A percentile compares a stretch with the other conserved stretches of the same genome.
Evolutionary conservation across 208 protist genomes (phyloP).

Genomic region (Crithidia acanthocephali): DNA sequence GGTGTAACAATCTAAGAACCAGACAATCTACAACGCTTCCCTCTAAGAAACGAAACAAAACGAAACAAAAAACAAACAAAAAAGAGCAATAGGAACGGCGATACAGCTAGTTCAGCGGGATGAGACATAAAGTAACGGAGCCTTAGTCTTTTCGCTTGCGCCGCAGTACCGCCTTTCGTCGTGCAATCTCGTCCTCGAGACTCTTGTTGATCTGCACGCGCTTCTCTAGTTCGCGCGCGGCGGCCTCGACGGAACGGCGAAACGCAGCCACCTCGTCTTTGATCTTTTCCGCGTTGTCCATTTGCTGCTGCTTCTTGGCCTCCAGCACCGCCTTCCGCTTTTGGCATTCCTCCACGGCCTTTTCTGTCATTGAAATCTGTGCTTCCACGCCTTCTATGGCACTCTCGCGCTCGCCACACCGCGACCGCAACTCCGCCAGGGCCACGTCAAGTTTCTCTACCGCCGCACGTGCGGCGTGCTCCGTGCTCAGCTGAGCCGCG

Average conservation of each 20-base stretch:
- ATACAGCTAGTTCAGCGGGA: background rate
- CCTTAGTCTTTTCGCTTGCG: conserved; percentile 16
- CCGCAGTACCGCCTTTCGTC: conserved; percentile 20
- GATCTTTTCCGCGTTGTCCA: conserved; percentile 66
- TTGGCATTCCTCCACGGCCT: conserved; percentile 28
- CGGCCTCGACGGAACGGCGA: conserved; percentile 25
- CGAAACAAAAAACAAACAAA: conserved; percentile 3
- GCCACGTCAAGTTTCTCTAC: conserved; percentile 11
- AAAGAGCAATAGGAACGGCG: background rate
- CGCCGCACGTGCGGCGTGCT: conserved; percentile 23
- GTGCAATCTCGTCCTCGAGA: conserved; percentile 48
- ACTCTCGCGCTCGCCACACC: conserved; percentile 8
- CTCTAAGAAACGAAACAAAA: background rate
- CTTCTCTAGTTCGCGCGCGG: conserved; percentile 39
- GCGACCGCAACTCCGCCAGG: conserved; percentile 16
- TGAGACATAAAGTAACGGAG: no score
- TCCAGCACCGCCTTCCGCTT: conserved; percentile 41
- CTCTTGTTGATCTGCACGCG: conserved; percentile 39
- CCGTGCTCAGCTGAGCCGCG: conserved; percentile 24
- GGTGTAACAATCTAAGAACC: no score
- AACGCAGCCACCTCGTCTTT: conserved; percentile 47
- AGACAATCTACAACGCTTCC: background rate
- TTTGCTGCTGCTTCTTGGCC: conserved; percentile 54
- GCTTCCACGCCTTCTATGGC: conserved; percentile 19
- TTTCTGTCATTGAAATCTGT: conserved; percentile 26